Percentiles rank a stretch among this genome's conserved stretches.
Conservation (phyloP, 306 rosid genomes). For the Gastrolobium bilobum region DNA sequence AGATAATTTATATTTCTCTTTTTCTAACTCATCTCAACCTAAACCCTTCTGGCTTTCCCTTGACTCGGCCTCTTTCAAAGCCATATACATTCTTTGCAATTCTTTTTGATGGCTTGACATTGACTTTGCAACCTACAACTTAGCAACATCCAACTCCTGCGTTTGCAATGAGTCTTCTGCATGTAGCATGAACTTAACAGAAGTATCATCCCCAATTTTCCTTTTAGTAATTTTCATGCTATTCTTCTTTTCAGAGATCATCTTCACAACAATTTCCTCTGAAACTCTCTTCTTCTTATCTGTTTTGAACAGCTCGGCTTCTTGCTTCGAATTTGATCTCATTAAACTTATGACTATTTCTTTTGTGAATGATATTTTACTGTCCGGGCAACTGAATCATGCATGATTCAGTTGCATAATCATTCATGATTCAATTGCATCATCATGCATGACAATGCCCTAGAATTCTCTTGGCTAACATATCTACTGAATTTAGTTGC, state of each 20-base stretch:
- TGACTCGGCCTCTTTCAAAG: slow-evolving; percentile 54
- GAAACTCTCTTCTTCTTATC: slow-evolving; percentile 47
- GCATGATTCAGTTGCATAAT: too few species aligned
- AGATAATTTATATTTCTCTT: slow-evolving; percentile 58
- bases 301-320: slow-evolving; percentile 45
- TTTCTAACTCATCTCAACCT: slow-evolving; percentile 61
- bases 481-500: too few species aligned
- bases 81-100: slow-evolving; percentile 59
- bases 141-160: slow-evolving; percentile 57
- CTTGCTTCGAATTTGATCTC: slow-evolving; percentile 50
- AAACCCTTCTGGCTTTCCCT: slow-evolving; percentile 54
- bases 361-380: background rate
- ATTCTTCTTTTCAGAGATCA: slow-evolving; percentile 67
- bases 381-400: background rate
- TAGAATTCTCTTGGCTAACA: too few species aligned
- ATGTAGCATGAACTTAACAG: slow-evolving; percentile 49
- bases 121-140: slow-evolving; percentile 55
- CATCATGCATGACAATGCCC: too few species aligned
- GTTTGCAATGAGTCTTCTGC: slow-evolving; percentile 53
- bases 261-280: slow-evolving; percentile 66
- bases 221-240: slow-evolving; percentile 57
- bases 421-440: too few species aligned
- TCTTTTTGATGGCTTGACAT: slow-evolving; percentile 50
- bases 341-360: background rate
- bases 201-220: slow-evolving; percentile 55